Evolutionary conservation across 2,329 filamentous ascomycete species (phyloP), one percentile per base, ranked within the genome.

Genomic region (Fusarium continuum): DNA sequence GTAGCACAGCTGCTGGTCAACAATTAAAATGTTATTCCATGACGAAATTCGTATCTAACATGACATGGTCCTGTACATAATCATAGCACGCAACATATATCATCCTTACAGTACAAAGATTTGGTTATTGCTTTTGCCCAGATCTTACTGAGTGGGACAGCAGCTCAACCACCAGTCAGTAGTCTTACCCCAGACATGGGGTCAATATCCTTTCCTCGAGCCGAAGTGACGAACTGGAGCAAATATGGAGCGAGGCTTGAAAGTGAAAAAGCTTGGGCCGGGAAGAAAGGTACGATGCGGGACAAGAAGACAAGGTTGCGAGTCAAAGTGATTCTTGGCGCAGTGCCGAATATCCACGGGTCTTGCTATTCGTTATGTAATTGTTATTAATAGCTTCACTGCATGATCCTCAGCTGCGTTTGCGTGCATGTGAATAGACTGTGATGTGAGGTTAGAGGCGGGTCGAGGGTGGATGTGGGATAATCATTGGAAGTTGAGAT

Each of bases 301-400:
- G 35, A 62, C 20, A 57, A 16, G 28, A 29, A 19, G 17, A 25
- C 26, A 29, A 32, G 19, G 36, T 38, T 50, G 25, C 32, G 16
- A 38, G 44, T 26, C 32, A 34, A 34, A 20, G 9, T 34, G 41
- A 28, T 38, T 16, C 57, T 65, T 65, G 62, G 62, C 52, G 28
- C 36, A 43, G 43, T 65, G 47, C 62, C 57, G 62, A 17, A 46
- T 26, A 45, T 26, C 57, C 52, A 63, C 16, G 46, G 38, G 23
- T 31, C 32, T 35, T 48, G 16, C 10, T 58, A 20, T 47, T 46
- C 29, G 44, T 49, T 43, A 54, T 58, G 45, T 63, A 65, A 46
- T 23, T 54, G 31, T 55, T 46, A 40, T 28, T 43, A 36, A 39
- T 54, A 36, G 25, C 28, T 43, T 48, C 41, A 17, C 17, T 32